A percentile compares a stretch with the other conserved stretches of the same genome.
Conservation (phyloP, 1,284 basidiomycete species). For the Butyriboletus appendiculatus region DNA sequence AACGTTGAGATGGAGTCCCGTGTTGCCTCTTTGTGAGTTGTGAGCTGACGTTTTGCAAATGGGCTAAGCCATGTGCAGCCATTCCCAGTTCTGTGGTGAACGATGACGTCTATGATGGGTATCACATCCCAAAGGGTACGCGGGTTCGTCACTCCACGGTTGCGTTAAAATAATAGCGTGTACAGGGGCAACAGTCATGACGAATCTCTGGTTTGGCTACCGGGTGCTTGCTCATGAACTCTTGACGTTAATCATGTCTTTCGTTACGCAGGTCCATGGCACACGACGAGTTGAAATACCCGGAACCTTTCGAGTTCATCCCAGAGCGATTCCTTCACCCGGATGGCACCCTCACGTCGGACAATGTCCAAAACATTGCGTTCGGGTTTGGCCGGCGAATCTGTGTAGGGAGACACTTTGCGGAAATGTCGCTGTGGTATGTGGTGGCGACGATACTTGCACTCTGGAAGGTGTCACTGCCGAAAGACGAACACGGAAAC, state of each 20-base stretch:
- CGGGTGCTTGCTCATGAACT: not conserved
- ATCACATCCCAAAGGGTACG: conserved; percentile 17
- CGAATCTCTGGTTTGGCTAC: conserved; percentile 16
- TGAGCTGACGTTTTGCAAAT: not conserved
- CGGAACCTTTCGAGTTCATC: conserved; percentile 13
- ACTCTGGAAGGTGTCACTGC: conserved; percentile 16
- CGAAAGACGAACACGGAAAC: conserved; percentile 12
- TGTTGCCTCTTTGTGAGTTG: conserved; percentile 13
- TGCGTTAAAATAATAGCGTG: not conserved
- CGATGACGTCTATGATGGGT: conserved; percentile 21
- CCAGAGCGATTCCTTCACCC: conserved; percentile 21
- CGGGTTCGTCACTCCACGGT: not conserved
- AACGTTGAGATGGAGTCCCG: conserved; percentile 28
- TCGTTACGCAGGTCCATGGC: conserved; percentile 14
- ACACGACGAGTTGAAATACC: conserved; percentile 15
- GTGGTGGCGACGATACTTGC: conserved; percentile 14
- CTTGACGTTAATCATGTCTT: not conserved
- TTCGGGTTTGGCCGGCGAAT: conserved; percentile 23
- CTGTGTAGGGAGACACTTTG: conserved; percentile 19
- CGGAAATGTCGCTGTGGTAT: conserved; percentile 13
- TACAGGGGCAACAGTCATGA: conserved; percentile 9
- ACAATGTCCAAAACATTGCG: conserved; percentile 4
- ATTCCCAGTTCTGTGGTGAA: conserved; percentile 12
- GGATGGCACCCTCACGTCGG: conserved; percentile 18
- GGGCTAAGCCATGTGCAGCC: conserved; percentile 8